Conservation (phyloP, 345 rosid species). For the Erodium maritimum region DNA sequence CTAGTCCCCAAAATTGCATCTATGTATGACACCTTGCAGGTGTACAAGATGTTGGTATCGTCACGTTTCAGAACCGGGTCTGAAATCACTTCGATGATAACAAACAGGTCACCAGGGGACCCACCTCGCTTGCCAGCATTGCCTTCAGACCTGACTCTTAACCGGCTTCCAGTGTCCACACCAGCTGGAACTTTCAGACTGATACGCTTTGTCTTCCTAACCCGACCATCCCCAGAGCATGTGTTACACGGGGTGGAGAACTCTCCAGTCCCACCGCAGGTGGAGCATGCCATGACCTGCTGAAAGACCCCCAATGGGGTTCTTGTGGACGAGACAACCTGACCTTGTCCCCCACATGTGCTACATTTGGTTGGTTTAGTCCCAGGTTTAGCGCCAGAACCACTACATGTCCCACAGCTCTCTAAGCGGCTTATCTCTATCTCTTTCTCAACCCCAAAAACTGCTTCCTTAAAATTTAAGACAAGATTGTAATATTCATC, state of each 20-base stretch:
- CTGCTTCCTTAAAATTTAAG: constrained; percentile 82
- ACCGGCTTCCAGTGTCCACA: constrained; percentile 87
- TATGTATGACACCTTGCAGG: constrained; percentile 77
- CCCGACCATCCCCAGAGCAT: constrained; percentile 88
- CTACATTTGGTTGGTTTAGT: constrained; percentile 68
- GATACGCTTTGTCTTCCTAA: constrained; percentile 74
- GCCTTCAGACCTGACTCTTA: constrained; percentile 91
- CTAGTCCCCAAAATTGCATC: constrained; percentile 91
- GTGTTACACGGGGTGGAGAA: constrained; percentile 61
- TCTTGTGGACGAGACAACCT: constrained; percentile 78
- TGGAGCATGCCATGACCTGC: constrained; percentile 87
- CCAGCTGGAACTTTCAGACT: constrained; percentile 94
- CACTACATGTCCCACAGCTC: constrained; percentile 73
- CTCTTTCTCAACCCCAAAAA: constrained; percentile 88
- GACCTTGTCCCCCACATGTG: constrained; percentile 97
- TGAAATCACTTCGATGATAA: constrained; percentile 67
- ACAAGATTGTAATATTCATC: constrained; percentile 80
- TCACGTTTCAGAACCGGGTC: constrained; percentile 81
- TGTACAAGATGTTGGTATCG: constrained; percentile 69
- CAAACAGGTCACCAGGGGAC: constrained; percentile 82
- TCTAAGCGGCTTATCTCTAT: constrained; percentile 87
- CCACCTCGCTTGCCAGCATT: constrained; percentile 92
- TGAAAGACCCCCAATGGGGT: constrained; percentile 96
- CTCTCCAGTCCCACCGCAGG: constrained; percentile 77
- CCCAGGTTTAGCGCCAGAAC: constrained; percentile 88